phyloP scores from a whole-genome alignment of 2,329 filamentous ascomycete species.

The Thermothelomyces thermophilus region DNA sequence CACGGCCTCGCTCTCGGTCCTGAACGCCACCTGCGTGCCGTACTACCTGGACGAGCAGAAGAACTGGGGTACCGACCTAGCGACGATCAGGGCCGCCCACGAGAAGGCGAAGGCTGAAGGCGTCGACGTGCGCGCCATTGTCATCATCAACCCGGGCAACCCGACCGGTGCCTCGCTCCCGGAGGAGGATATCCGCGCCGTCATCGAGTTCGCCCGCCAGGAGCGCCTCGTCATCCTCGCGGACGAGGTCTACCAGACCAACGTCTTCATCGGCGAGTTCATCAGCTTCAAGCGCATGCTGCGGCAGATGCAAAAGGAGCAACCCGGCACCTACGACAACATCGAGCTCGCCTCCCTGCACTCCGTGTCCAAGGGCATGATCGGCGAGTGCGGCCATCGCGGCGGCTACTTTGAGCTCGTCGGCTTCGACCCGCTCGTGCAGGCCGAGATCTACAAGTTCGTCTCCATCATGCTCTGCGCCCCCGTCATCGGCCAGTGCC shows the following conservation, averaged over 20 bases:
- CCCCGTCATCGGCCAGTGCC: slow-evolving; percentile 90
- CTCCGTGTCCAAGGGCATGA: slow-evolving; percentile 96
- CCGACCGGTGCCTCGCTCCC: slow-evolving; percentile 85
- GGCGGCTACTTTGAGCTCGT: slow-evolving; percentile 97
- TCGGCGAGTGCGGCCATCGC: slow-evolving; percentile 95
- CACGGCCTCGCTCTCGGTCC: slow-evolving; percentile 80
- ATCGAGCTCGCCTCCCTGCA: slow-evolving; percentile 90
- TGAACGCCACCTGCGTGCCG: slow-evolving; percentile 81
- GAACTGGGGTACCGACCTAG: slow-evolving; percentile 81
- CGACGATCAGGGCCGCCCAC: slow-evolving; percentile 67
- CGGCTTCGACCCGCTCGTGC: slow-evolving; percentile 78
- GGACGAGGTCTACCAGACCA: slow-evolving; percentile 98
- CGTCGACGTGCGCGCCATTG: slow-evolving; percentile 83
- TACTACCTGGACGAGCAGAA: slow-evolving; percentile 87
- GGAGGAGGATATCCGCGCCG: slow-evolving; percentile 69
- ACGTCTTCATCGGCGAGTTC: slow-evolving; percentile 92
- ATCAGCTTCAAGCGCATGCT: slow-evolving; percentile 91
- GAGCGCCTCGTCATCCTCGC: slow-evolving; percentile 85
- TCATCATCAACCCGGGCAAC: slow-evolving; percentile 98
- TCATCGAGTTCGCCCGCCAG: slow-evolving; percentile 81
- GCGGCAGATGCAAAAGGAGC: slow-evolving; percentile 68
- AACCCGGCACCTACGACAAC: slow-evolving; percentile 69
- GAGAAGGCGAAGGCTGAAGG: slow-evolving; percentile 68
- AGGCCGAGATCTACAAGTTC: slow-evolving; percentile 96
- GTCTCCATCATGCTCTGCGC: slow-evolving; percentile 95